These are phyloP conservation scores for Alternaria brassicicola DNA, from an alignment of 2,329 filamentous ascomycete genomes.

Conservation along the genomic window DNA sequence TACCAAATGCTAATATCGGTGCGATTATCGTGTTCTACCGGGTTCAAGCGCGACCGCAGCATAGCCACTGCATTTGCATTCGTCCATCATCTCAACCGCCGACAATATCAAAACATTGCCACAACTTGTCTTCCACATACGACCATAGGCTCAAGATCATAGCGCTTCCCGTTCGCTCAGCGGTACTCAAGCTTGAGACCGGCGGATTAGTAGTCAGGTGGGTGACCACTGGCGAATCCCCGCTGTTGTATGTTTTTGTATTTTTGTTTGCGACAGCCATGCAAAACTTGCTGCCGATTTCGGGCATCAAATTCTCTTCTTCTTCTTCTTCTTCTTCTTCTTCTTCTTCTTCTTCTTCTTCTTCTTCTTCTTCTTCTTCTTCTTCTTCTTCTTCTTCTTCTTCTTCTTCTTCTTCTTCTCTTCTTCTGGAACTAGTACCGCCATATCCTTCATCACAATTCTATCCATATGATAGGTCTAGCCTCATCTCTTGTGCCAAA, in stretches of 20 bases:
- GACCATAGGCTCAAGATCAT: constrained; percentile 7
- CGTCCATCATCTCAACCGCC: background rate
- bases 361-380: background rate
- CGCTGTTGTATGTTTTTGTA: constrained; percentile 15
- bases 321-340: background rate
- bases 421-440: background rate
- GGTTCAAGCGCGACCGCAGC: background rate
- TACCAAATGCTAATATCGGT: background rate
- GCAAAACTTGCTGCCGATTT: background rate
- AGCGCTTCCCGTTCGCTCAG: constrained; percentile 14
- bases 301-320: background rate
- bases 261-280: constrained; percentile 1
- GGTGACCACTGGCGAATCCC: constrained; percentile 14
- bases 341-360: background rate
- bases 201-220: constrained; percentile 13
- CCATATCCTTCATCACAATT: background rate
- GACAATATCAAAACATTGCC: background rate
- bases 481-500: background rate
- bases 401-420: background rate
- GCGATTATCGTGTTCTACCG: background rate
- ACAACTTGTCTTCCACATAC: background rate
- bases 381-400: background rate
- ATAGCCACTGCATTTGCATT: background rate
- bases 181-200: constrained; percentile 6
- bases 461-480: background rate